Conservation (phyloP, 306 rosid species). For the Macrotyloma uniflorum region DNA sequence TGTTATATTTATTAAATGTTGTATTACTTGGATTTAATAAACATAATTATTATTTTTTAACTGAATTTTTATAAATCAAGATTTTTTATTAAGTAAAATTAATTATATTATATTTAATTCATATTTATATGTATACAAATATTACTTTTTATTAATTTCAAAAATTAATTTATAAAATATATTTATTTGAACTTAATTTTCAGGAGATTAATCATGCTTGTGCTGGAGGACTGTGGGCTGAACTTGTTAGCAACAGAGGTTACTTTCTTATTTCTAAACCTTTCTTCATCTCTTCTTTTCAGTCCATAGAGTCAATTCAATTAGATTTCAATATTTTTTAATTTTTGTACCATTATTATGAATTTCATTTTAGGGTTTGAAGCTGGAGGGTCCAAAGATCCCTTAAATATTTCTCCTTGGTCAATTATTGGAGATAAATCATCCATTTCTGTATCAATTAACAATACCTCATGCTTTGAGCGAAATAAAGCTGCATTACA, state of each 20-base stretch:
- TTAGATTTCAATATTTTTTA: not conserved
- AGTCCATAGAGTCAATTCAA: not conserved
- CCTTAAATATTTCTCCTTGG: slow-evolving; percentile 85
- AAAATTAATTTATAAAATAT: too few relatives aligned
- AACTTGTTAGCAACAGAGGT: slow-evolving; percentile 50
- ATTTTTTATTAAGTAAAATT: too few relatives aligned
- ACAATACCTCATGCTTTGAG: slow-evolving; percentile 67
- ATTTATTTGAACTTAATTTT: not conserved
- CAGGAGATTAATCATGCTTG: slow-evolving; percentile 50
- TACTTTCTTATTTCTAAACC: not conserved
- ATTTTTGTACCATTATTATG: not conserved
- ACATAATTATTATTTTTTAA: too few relatives aligned
- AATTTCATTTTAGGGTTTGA: not conserved
- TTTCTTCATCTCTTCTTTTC: not conserved
- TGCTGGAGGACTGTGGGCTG: slow-evolving; percentile 47
- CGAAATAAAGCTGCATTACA: slow-evolving; percentile 76
- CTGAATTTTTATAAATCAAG: too few relatives aligned
- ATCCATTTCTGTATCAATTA: slow-evolving; percentile 58
- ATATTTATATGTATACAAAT: too few relatives aligned
- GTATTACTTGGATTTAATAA: too few relatives aligned
- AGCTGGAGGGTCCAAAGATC: slow-evolving; percentile 65
- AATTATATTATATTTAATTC: too few relatives aligned
- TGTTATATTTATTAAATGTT: too few relatives aligned
- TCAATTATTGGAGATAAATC: slow-evolving; percentile 66
- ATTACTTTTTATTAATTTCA: too few relatives aligned